Evolutionary conservation across 1,139 yeast species (phyloP).

Genomic region (Taphrina flavorubra): DNA sequence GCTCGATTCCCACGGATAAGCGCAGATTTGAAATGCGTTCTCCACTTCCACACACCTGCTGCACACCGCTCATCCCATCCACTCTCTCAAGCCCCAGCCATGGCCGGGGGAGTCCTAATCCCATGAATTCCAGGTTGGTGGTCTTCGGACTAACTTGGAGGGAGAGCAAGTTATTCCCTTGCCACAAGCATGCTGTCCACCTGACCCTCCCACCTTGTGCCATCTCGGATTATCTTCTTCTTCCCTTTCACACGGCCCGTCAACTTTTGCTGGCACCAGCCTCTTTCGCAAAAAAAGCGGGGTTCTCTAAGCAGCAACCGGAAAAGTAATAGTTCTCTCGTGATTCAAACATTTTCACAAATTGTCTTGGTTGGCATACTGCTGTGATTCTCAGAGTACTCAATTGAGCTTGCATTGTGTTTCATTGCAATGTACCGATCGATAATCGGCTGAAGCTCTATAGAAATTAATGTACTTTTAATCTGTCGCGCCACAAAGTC

Average conservation of each 20-base stretch:
- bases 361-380: too few relatives aligned
- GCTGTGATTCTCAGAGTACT: too few relatives aligned
- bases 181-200: background rate
- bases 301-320: background rate
- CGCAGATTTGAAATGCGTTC: background rate
- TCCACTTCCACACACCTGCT: background rate
- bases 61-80: background rate
- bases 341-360: too few relatives aligned
- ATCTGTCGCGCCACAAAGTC: too few relatives aligned
- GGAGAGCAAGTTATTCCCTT: background rate
- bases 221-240: slow-evolving; percentile 6
- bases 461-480: too few relatives aligned
- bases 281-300: background rate
- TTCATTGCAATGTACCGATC: background rate
- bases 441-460: too few relatives aligned
- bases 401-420: too few relatives aligned
- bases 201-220: background rate
- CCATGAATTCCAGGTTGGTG: too few relatives aligned
- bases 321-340: too few relatives aligned
- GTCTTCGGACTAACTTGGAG: background rate
- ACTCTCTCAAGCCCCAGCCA: background rate
- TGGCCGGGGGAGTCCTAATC: too few relatives aligned
- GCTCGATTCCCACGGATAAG: background rate
- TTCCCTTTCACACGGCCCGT: too few relatives aligned
- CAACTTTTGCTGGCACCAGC: background rate